Evolutionary conservation across 2,329 filamentous ascomycete species (phyloP).

Genomic region (Cladosporium sp.): DNA sequence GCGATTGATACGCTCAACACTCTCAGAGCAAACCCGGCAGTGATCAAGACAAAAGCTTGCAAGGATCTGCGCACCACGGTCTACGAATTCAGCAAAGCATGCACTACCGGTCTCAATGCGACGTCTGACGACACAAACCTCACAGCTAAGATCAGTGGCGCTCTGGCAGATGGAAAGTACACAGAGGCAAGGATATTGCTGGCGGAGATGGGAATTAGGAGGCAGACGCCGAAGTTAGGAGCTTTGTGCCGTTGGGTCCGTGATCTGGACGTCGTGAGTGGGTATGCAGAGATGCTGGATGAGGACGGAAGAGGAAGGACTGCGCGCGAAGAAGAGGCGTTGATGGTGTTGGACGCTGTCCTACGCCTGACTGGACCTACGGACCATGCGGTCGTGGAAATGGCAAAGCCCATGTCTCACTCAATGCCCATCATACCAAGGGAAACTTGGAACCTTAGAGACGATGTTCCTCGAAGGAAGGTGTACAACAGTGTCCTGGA

Average conservation of each 20-base stretch:
- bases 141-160: slow-evolving; percentile 65
- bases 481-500: slow-evolving; percentile 61
- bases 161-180: slow-evolving; percentile 65
- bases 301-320: slow-evolving; percentile 46
- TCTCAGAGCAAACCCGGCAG: slow-evolving; percentile 57
- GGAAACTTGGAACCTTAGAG: slow-evolving; percentile 60
- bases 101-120: slow-evolving; percentile 64
- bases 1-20: slow-evolving; percentile 63
- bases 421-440: slow-evolving; percentile 59
- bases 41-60: slow-evolving; percentile 69
- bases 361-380: slow-evolving; percentile 63
- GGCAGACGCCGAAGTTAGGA: slow-evolving; percentile 65
- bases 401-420: slow-evolving; percentile 31
- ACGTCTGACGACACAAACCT: slow-evolving; percentile 61
- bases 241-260: slow-evolving; percentile 72
- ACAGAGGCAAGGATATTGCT: slow-evolving; percentile 65
- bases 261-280: slow-evolving; percentile 68
- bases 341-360: slow-evolving; percentile 64
- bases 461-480: slow-evolving; percentile 42
- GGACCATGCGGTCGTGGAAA: slow-evolving; percentile 42
- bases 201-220: slow-evolving; percentile 68
- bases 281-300: slow-evolving; percentile 58
- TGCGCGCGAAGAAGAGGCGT: slow-evolving; percentile 54
- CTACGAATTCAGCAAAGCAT: slow-evolving; percentile 68
- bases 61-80: slow-evolving; percentile 66